A percentile compares a stretch with the other conserved stretches of the same genome.
Evolutionary conservation across 1,284 basidiomycete genomes (phyloP).

Genomic region (Tranzscheliella williamsii): DNA sequence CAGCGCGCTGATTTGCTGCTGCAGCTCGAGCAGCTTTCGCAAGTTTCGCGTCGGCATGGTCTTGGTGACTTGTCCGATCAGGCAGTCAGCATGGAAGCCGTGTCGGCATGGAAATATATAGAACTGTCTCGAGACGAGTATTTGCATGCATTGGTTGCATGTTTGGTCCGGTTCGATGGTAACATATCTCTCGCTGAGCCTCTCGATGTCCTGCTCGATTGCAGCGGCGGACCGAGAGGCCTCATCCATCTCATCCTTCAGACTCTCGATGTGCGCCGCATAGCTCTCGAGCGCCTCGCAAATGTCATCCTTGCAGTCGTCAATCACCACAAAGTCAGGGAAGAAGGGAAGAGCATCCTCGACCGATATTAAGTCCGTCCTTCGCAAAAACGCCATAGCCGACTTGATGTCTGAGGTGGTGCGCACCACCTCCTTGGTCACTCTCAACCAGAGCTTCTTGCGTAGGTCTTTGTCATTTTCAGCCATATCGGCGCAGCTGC

Average conservation of each 20-base stretch:
- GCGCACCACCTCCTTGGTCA: constrained; percentile 94
- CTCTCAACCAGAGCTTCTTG: constrained; percentile 97
- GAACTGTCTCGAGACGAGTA: constrained; percentile 84
- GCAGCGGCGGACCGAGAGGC: constrained; percentile 87
- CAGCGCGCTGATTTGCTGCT: constrained; percentile 37
- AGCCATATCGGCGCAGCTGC: constrained; percentile 53
- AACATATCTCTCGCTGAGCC: constrained; percentile 86
- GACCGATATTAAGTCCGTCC: constrained; percentile 91
- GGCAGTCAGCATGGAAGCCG: constrained; percentile 66
- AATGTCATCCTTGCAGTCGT: constrained; percentile 99
- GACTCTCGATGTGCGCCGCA: constrained; percentile 82
- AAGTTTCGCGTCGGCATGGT: constrained; percentile 50
- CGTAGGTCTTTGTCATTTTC: constrained; percentile 64
- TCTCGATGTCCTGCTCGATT: constrained; percentile 87
- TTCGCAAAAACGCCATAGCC: constrained; percentile 95
- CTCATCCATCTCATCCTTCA: constrained; percentile 95
- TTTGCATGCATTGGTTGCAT: constrained; percentile 78
- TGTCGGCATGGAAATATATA: constrained; percentile 99
- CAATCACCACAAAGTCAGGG: constrained; percentile 98
- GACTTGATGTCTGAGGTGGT: constrained; percentile 96
- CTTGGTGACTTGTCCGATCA: constrained; percentile 56
- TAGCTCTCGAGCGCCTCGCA: constrained; percentile 93
- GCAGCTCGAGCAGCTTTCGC: constrained; percentile 52
- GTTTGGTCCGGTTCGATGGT: constrained; percentile 85
- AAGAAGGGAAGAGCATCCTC: constrained; percentile 99